A percentile compares a stretch with the other conserved stretches of the same genome.
Evolutionary conservation across 192 early-diverging fungal genomes (phyloP).

Genomic region (Rhizoclosmatium globosum): DNA sequence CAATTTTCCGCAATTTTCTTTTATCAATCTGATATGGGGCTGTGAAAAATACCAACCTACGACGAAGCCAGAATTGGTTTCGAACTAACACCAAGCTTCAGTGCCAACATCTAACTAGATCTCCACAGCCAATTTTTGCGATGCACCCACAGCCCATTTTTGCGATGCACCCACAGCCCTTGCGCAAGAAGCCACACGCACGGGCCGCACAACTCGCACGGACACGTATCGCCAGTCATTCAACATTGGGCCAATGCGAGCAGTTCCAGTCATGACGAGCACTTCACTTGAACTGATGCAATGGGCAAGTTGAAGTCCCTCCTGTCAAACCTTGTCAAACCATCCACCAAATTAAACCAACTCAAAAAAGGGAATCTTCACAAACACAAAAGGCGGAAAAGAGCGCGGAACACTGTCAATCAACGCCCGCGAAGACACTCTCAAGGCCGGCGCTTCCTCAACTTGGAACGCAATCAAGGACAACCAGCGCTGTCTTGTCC

Average conservation of each 20-base stretch:
- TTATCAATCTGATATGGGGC: too few relatives aligned
- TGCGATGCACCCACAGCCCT: conserved; percentile 3
- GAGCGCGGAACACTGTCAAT: conserved; percentile 34
- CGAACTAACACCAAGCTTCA: too few relatives aligned
- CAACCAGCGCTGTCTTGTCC: conserved; percentile 51
- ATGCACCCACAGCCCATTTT: too few relatives aligned
- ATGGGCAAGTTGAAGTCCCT: background rate
- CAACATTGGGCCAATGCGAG: conserved; percentile 29
- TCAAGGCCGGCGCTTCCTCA: conserved; percentile 10
- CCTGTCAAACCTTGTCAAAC: background rate
- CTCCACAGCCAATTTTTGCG: too few relatives aligned
- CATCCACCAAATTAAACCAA: too few relatives aligned
- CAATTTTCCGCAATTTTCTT: too few relatives aligned
- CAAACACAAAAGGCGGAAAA: background rate
- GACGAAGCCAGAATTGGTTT: too few relatives aligned
- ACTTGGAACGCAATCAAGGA: conserved; percentile 43
- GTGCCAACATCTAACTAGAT: too few relatives aligned
- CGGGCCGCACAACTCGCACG: background rate
- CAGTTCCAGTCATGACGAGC: background rate
- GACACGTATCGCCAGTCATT: conserved; percentile 10
- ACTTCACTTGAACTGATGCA: background rate
- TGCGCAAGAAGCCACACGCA: background rate
- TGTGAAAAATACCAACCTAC: too few relatives aligned
- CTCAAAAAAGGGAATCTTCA: conserved; percentile 14
- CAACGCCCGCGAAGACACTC: conserved; percentile 56